Evolutionary conservation across 164 flowering plant genomes (phyloP), one percentile per base, ranked within the genome.

Genomic region (Stephania yunnanensis): DNA sequence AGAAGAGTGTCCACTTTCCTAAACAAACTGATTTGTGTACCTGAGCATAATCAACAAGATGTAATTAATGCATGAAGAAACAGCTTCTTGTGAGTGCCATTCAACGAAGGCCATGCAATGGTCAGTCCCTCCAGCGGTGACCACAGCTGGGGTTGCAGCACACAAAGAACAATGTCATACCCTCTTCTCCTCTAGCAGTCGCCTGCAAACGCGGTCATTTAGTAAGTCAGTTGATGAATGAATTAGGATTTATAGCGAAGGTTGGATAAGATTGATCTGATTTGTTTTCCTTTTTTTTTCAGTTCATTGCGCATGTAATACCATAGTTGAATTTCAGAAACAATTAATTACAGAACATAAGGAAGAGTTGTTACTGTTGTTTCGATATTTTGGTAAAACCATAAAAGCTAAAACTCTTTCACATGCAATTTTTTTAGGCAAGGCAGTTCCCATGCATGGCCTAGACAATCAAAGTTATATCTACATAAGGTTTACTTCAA

Each of bases 91-190:
- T 0, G 42, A 55, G 63, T 11, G 1, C 17, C 63, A 55, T 10
- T 55, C 63, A 4, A 50, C 63, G 5, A 1, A 12, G 5, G 6
- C 17, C 63, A 10, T 55, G 63, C 5, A 13, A 12, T 17, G 64
- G 71, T 89, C 85, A 88, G 72, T 91, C 97, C 78, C 96, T 93
- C 97, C 97, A 93, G 13, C 94, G 87, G 69, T 89, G 81, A 25
- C 88, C 87, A 77, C 98, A 95, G 58, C 79, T 88, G 6, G 94
- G 97, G 77, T 93, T 93, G 89, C 99, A 93, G 84, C 99, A 95
- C 72, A 92, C 97, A 44, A 90, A 95, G 79, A 91, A 91, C 72
- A 93, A 81, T 19, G 93, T 91, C 97, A 94, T 92, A 7, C 95
- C 97, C 77, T 91, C 97, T 82, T 92, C 98, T 8, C 98, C 97